Evolutionary conservation across 345 rosid genomes (phyloP).

Genomic region (Durio zibethinus): DNA sequence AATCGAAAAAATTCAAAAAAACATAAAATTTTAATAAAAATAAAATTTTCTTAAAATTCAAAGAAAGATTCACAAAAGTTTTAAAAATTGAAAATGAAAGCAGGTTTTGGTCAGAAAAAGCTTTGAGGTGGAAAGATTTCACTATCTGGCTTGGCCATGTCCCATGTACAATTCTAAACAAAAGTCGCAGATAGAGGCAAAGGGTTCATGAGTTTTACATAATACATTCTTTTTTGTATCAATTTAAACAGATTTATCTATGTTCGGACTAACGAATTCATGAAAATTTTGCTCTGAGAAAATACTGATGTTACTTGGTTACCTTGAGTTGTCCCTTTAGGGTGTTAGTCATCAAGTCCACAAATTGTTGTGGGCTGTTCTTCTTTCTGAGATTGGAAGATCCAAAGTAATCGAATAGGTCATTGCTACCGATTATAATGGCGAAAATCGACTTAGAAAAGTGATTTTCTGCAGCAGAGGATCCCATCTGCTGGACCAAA

Average conservation of each 20-base stretch:
- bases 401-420: conserved; percentile 48
- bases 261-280: no score
- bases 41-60: no score
- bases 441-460: conserved; percentile 49
- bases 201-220: no score
- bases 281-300: neutral
- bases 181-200: neutral
- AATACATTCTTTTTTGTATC: no score
- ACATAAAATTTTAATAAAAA: no score
- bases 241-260: no score
- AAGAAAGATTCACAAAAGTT: no score
- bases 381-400: conserved; percentile 32
- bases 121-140: no score
- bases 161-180: neutral
- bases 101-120: no score
- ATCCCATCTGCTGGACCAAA: conserved; percentile 30
- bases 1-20: no score
- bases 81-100: no score
- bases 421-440: conserved; percentile 62
- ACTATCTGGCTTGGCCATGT: neutral
- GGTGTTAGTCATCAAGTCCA: conserved; percentile 39
- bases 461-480: conserved; percentile 31
- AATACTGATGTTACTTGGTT: neutral
- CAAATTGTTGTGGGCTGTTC: conserved; percentile 38
- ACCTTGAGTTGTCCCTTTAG: conserved; percentile 66